Evolutionary conservation across 1,139 yeast genomes (phyloP).

Genomic region (Suzukiozyma palmioleophila): DNA sequence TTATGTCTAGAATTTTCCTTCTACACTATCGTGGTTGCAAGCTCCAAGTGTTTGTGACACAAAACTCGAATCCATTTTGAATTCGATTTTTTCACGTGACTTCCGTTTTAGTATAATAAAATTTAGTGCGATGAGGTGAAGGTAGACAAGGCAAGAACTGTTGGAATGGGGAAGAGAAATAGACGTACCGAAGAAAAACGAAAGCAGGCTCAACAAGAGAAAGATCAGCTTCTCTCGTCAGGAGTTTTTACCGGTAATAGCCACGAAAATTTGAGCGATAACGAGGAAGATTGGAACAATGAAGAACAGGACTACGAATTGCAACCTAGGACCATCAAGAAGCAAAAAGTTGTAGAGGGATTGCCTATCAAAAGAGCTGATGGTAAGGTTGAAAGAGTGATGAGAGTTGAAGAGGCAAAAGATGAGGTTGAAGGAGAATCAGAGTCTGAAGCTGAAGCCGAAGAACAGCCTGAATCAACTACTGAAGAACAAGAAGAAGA

Average conservation of each 20-base stretch:
- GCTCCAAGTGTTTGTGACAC: no score
- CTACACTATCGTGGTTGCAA: no score
- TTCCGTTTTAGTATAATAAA: background rate
- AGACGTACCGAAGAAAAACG: conserved; percentile 42
- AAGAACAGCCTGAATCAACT: conserved; percentile 15
- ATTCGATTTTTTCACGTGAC: background rate
- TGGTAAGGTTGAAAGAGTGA: conserved; percentile 67
- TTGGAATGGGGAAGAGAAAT: conserved; percentile 38
- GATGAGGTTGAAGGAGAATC: conserved; percentile 18
- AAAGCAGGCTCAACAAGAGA: conserved; percentile 46
- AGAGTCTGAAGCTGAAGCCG: conserved; percentile 20
- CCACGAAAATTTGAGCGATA: conserved; percentile 9
- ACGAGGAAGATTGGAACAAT: conserved; percentile 42
- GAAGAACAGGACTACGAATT: conserved; percentile 69
- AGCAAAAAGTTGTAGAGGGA: conserved; percentile 56
- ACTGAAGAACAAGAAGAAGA: conserved; percentile 27
- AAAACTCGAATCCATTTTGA: no score
- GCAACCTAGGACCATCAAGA: conserved; percentile 43
- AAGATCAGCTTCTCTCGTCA: conserved; percentile 40
- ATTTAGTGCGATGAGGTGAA: background rate
- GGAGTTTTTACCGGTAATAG: conserved; percentile 36
- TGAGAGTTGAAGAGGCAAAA: conserved; percentile 28
- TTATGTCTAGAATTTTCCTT: no score
- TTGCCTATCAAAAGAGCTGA: conserved; percentile 75
- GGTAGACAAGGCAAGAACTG: background rate